These are phyloP conservation scores for Vanrija sp. DNA, from an alignment of 1,284 basidiomycete species.

Conservation along the genomic window DNA sequence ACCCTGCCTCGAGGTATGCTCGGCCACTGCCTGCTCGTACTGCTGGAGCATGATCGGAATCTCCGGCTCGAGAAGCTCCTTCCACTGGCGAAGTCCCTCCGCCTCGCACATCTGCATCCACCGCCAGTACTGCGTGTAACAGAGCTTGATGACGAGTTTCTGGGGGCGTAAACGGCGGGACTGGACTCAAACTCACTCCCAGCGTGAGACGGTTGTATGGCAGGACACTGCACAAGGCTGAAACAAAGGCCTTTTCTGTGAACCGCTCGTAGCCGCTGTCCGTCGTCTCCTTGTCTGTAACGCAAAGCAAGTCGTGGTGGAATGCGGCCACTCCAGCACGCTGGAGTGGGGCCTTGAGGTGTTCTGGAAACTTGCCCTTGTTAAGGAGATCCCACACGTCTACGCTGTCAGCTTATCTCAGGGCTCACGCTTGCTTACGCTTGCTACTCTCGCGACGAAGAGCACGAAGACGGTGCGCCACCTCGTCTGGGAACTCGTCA, in stretches of 20 bases:
- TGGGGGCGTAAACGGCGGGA: slow-evolving; percentile 12
- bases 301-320: slow-evolving; percentile 54
- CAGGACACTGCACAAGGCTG: slow-evolving; percentile 31
- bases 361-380: slow-evolving; percentile 83
- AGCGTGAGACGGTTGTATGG: slow-evolving; percentile 48
- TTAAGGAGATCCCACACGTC: slow-evolving; percentile 39
- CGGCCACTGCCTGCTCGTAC: slow-evolving; percentile 6
- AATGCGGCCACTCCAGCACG: slow-evolving; percentile 74
- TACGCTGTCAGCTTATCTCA: slow-evolving; percentile 2
- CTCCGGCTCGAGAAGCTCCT: slow-evolving; percentile 20
- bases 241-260: slow-evolving; percentile 30
- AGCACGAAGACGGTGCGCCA: slow-evolving; percentile 18
- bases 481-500: slow-evolving; percentile 26
- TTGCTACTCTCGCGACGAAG: slow-evolving; percentile 22
- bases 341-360: slow-evolving; percentile 68
- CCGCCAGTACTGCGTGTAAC: slow-evolving; percentile 27
- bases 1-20: not conserved
- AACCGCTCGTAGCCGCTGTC: slow-evolving; percentile 12
- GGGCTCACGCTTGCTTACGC: slow-evolving; percentile 17
- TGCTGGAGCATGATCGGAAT: slow-evolving; percentile 7
- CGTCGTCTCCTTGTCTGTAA: slow-evolving; percentile 21
- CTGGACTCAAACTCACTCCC: slow-evolving; percentile 24
- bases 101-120: slow-evolving; percentile 33
- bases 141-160: slow-evolving; percentile 40
- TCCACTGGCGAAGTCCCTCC: slow-evolving; percentile 23